Evolutionary conservation across 805 yeast genomes (phyloP), one percentile per base, ranked within the genome.

Genomic region (Ogataea haglerorum): DNA sequence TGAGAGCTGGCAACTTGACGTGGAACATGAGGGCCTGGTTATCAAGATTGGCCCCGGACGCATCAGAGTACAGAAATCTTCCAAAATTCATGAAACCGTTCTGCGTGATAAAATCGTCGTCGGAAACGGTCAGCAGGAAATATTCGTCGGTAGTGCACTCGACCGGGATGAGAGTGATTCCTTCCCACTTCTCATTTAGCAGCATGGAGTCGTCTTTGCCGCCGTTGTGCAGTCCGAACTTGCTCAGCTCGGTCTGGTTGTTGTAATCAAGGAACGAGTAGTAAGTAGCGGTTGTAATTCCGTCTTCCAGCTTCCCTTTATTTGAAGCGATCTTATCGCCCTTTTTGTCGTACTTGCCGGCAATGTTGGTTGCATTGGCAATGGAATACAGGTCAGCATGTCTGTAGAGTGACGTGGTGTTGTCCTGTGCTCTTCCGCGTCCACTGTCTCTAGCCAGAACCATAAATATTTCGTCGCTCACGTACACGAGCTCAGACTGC

Each of bases 141-240:
- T 53, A 61, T 38, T 58, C 64, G 43, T 59, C 63, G 10, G 46
- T 43, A 13, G 63, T 54, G 36, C 63, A 57, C 32, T 55, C 51
- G 29, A 58, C 50, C 17, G 65, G 64, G 38, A 61, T 49, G 31
- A 59, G 41, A 12, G 57, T 47, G 38, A 61, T 41, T 38, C 62
- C 63, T 40, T 61, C 65, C 65, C 64, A 61, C 40, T 61, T 61
- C 36, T 60, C 64, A 40, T 61, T 61, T 24, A 61, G 40, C 32
- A 59, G 41, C 14, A 22, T 24, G 6, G 30, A 26, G 42, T 58
- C 58, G 28, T 52, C 52, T 3, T 31, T 53, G 33, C 64, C 65
- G 38, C 65, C 65, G 42, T 60, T 61, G 42, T 58, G 64, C 22
- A 60, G 44, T 14, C 64, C 64, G 45, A 60, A 61, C 31, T 59